A percentile compares a stretch with the other conserved stretches of the same genome.
Evolutionary conservation across 257 asterid genomes (phyloP).

Genomic region (Nicotiana obtusifolia): DNA sequence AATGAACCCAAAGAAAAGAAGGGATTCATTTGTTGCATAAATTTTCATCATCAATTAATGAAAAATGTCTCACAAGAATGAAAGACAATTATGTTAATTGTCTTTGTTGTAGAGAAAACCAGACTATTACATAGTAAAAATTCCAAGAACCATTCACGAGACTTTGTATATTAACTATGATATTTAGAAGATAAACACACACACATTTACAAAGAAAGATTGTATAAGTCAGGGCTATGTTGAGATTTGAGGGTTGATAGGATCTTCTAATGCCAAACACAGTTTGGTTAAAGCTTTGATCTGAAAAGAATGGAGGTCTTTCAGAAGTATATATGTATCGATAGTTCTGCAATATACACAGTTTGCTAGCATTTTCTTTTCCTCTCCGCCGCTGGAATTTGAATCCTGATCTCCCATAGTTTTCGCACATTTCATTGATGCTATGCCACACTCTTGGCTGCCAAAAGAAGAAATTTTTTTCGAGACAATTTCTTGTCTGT

Average conservation of each 20-base stretch:
- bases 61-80: background rate
- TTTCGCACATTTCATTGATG: no score
- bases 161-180: background rate
- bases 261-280: background rate
- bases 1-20: conserved; percentile 50
- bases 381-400: no score
- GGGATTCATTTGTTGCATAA: conserved; percentile 36
- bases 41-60: background rate
- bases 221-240: background rate
- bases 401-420: no score
- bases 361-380: no score
- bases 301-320: background rate
- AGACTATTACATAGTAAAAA: background rate
- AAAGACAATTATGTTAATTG: background rate
- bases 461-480: no score
- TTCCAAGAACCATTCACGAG: background rate
- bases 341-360: background rate
- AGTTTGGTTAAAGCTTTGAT: background rate
- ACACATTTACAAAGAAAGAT: background rate
- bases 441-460: no score
- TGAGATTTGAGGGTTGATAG: background rate
- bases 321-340: background rate
- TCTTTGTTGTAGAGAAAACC: background rate
- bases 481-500: no score
- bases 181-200: background rate